These are phyloP conservation scores for Triadica sebifera DNA, from an alignment of 345 rosid species.

Conservation along the genomic window DNA sequence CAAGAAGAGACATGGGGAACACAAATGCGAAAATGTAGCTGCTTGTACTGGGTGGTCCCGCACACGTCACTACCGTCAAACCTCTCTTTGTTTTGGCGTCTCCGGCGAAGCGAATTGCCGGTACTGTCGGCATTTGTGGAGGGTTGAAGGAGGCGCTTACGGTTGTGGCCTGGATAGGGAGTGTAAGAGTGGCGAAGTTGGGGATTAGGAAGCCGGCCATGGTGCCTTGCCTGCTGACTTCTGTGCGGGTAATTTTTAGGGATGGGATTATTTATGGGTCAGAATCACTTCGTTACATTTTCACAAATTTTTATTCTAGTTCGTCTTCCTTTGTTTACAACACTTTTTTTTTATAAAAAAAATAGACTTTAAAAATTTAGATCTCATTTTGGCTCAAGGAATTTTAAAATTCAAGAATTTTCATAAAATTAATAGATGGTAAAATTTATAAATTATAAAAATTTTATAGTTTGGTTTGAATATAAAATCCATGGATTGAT, in stretches of 20 bases:
- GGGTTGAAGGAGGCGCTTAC: conserved; percentile 16
- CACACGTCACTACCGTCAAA: conserved; percentile 50
- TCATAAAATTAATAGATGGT: no score
- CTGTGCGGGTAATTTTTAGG: not conserved
- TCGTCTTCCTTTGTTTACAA: no score
- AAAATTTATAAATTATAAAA: no score
- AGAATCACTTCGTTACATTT: no score
- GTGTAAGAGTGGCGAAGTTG: conserved; percentile 24
- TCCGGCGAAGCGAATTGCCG: conserved; percentile 22
- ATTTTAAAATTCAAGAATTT: no score
- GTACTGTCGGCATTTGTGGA: conserved; percentile 2
- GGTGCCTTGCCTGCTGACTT: not conserved
- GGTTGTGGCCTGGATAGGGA: conserved; percentile 17
- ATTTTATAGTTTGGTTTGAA: no score
- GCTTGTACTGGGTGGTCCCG: conserved; percentile 50
- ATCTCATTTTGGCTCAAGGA: no score
- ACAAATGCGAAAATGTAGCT: conserved; percentile 46
- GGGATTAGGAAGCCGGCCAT: conserved; percentile 56
- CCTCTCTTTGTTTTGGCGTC: conserved; percentile 30
- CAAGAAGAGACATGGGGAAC: conserved; percentile 31
- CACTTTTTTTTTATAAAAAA: no score
- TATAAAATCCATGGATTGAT: no score
- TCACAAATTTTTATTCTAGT: no score
- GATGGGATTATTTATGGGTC: not conserved
- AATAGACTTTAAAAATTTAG: no score